These are phyloP conservation scores for Kickxella alabastrina DNA, from an alignment of 192 early-diverging fungal species.

Conservation along the genomic window DNA sequence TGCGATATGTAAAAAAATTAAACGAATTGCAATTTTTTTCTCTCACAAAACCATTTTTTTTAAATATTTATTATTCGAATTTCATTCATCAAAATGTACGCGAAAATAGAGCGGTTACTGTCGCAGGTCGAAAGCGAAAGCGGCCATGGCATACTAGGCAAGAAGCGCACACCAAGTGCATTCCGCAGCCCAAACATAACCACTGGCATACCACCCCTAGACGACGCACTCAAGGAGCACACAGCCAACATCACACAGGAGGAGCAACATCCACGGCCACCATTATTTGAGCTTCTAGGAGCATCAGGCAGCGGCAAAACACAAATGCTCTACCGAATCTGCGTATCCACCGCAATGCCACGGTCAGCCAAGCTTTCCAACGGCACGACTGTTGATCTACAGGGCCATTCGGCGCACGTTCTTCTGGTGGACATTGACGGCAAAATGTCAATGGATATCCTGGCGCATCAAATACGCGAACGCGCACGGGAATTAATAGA, in stretches of 20 bases:
- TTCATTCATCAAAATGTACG: slow-evolving; percentile 9
- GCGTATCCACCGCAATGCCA: slow-evolving; percentile 13
- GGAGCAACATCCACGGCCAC: not conserved
- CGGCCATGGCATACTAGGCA: slow-evolving; percentile 8
- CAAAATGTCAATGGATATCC: slow-evolving; percentile 9
- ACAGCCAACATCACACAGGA: too few species aligned
- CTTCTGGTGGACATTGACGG: slow-evolving; percentile 33
- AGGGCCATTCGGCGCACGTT: slow-evolving; percentile 10
- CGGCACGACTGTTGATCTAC: not conserved
- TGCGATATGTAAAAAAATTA: too few species aligned
- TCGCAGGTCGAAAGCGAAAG: slow-evolving; percentile 22
- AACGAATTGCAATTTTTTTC: not conserved
- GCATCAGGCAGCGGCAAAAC: slow-evolving; percentile 42
- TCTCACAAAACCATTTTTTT: not conserved
- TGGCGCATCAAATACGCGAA: slow-evolving; percentile 6
- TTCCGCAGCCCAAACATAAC: not conserved
- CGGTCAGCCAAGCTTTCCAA: not conserved
- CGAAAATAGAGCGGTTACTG: slow-evolving; percentile 25
- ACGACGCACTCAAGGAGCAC: slow-evolving; percentile 5
- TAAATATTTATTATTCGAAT: not conserved
- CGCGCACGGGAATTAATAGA: too few species aligned
- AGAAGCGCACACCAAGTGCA: not conserved
- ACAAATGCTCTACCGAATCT: slow-evolving; percentile 29
- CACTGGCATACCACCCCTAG: slow-evolving; percentile 18
- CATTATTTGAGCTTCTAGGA: slow-evolving; percentile 33